Conservation (phyloP, 139 green algal species). For the Axilococcus clingmanii region DNA sequence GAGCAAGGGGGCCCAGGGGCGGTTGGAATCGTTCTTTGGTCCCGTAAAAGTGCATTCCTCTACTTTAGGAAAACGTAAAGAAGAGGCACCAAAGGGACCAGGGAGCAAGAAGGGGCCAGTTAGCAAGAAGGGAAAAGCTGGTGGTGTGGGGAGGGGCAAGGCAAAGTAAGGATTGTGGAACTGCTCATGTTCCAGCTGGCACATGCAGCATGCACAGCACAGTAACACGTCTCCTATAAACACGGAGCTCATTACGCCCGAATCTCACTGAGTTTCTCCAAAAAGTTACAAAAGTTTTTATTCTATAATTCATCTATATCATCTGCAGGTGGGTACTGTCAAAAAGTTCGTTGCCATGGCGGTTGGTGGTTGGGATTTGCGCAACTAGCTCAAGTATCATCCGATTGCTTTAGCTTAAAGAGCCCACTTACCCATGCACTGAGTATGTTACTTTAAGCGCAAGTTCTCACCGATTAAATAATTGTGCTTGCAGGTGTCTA, state of each 20-base stretch:
- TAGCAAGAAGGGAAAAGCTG: conserved; percentile 29
- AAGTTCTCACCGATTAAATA: no score
- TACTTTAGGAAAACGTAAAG: conserved; percentile 35
- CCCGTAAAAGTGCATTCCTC: conserved; percentile 28
- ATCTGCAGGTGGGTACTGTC: no score
- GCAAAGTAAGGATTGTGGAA: not conserved
- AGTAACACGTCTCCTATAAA: not conserved
- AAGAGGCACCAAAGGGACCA: conserved; percentile 11
- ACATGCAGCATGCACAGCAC: not conserved
- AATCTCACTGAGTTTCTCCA: not conserved
- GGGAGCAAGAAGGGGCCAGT: conserved; percentile 16
- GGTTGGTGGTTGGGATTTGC: no score
- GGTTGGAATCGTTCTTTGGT: conserved; percentile 42
- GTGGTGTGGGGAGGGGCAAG: conserved; percentile 17
- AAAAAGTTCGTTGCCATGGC: no score
- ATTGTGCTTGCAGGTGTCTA: no score
- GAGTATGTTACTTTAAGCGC: no score
- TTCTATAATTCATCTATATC: no score
- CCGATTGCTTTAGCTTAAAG: no score
- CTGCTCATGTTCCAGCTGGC: not conserved
- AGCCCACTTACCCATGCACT: no score
- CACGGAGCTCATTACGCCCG: not conserved
- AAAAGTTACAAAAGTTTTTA: not conserved
- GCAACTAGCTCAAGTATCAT: no score
- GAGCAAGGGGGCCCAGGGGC: conserved; percentile 53